Percentiles rank a stretch among this genome's conserved stretches.
Evolutionary conservation across 371 early-diverging fungal species (phyloP).

Genomic region (Syncephalis fuscata): DNA sequence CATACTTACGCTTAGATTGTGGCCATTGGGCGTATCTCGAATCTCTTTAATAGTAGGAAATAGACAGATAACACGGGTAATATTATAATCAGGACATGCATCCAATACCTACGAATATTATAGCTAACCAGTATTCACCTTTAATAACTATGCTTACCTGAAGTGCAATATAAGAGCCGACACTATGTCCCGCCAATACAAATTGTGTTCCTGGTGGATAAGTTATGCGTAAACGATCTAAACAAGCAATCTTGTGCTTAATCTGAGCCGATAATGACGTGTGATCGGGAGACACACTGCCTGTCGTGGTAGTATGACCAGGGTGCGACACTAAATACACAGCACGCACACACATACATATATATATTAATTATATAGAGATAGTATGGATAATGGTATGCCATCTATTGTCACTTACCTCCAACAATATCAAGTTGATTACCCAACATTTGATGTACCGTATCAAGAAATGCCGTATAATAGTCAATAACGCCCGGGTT

Average conservation of each 20-base stretch:
- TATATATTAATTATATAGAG: too few relatives aligned
- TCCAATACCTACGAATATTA: slow-evolving; percentile 21
- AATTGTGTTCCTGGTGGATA: slow-evolving; percentile 29
- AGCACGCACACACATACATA: background rate
- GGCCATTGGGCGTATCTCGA: slow-evolving; percentile 56
- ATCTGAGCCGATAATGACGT: slow-evolving; percentile 37
- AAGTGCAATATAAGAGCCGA: slow-evolving; percentile 39
- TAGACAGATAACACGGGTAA: slow-evolving; percentile 41
- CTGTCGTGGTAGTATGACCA: slow-evolving; percentile 24
- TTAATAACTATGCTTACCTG: background rate
- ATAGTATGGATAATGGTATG: too few relatives aligned
- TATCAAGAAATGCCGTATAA: slow-evolving; percentile 38
- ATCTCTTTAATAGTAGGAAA: slow-evolving; percentile 69
- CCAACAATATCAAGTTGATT: slow-evolving; percentile 29
- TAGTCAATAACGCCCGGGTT: slow-evolving; percentile 57
- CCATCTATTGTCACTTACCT: slow-evolving; percentile 13
- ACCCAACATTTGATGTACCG: slow-evolving; percentile 16
- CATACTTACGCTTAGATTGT: slow-evolving; percentile 25
- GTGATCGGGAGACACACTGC: too few relatives aligned
- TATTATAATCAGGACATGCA: slow-evolving; percentile 29
- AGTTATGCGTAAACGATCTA: slow-evolving; percentile 26
- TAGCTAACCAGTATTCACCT: background rate
- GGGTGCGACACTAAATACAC: slow-evolving; percentile 26
- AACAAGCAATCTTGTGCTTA: slow-evolving; percentile 38
- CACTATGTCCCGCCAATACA: slow-evolving; percentile 44